Conservation (phyloP, 495 filamentous ascomycete genomes). For the Aspergillus ellipticus region DNA sequence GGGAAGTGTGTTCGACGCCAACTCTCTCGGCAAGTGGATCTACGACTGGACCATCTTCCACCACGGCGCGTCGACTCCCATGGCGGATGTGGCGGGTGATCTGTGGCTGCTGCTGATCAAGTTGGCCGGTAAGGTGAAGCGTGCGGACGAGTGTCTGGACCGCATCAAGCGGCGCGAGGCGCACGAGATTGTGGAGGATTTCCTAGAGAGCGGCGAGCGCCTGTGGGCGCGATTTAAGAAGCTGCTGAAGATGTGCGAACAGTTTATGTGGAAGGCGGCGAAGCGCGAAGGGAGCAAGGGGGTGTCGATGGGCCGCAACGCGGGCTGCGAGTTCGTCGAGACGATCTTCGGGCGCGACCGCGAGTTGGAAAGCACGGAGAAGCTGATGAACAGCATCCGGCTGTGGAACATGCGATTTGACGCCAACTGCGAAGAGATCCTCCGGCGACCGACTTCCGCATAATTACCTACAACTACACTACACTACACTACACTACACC, state of each 20-base stretch:
- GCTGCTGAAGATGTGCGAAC: constrained; percentile 85
- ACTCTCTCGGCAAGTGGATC: constrained; percentile 97
- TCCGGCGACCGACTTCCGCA: constrained; percentile 45
- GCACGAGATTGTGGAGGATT: constrained; percentile 81
- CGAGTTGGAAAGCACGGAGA: constrained; percentile 89
- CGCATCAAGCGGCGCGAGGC: constrained; percentile 69
- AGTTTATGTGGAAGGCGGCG: constrained; percentile 83
- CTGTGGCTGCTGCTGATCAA: constrained; percentile 94
- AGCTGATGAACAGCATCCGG: constrained; percentile 87
- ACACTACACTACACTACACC: background rate
- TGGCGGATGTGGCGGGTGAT: constrained; percentile 90
- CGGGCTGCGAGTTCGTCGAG: constrained; percentile 94
- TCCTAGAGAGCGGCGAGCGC: constrained; percentile 85
- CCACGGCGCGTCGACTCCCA: constrained; percentile 78
- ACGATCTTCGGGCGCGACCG: constrained; percentile 93
- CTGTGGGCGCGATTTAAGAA: constrained; percentile 82
- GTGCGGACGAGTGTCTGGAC: constrained; percentile 75
- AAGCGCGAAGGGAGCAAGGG: constrained; percentile 58
- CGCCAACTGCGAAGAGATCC: constrained; percentile 90
- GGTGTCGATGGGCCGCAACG: constrained; percentile 83
- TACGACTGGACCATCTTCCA: constrained; percentile 99
- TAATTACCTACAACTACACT: background rate
- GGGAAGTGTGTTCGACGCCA: constrained; percentile 95
- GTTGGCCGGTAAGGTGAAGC: constrained; percentile 92
- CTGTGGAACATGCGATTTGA: constrained; percentile 95